Percentiles rank a stretch among this genome's conserved stretches.
phyloP scores from a whole-genome alignment of 805 yeast species.

The Pichia gijzeniarum region DNA sequence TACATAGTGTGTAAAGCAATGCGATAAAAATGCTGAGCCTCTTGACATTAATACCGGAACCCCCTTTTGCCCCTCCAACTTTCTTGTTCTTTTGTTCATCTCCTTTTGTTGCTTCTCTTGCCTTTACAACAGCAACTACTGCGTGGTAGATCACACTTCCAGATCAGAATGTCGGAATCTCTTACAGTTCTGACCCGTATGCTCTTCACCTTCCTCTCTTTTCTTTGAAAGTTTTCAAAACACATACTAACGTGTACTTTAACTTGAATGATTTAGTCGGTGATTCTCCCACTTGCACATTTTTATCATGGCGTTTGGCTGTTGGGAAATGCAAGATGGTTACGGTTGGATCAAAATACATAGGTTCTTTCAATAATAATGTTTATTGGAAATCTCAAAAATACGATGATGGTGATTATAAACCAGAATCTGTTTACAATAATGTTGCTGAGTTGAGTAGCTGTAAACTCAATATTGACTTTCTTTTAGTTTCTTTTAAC shows the following conservation, averaged over 20 bases:
- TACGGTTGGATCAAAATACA: constrained; percentile 11
- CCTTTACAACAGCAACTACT: too few species aligned
- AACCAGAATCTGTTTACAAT: constrained; percentile 1
- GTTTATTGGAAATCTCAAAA: constrained; percentile 13
- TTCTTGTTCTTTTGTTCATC: not conserved
- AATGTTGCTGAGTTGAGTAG: not conserved
- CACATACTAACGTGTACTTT: constrained; percentile 1
- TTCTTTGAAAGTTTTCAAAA: not conserved
- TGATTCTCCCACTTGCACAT: constrained; percentile 25
- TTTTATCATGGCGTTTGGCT: constrained; percentile 27
- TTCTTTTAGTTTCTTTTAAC: constrained; percentile 19
- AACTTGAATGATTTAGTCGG: constrained; percentile 20
- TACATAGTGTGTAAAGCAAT: not conserved
- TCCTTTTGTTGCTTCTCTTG: not conserved
- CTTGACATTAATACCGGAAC: not conserved
- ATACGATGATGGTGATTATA: constrained; percentile 2
- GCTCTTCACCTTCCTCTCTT: not conserved
- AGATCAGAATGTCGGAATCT: constrained; percentile 3
- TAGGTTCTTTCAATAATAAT: not conserved
- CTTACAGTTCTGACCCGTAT: constrained; percentile 12
- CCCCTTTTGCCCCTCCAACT: not conserved
- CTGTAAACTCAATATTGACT: constrained; percentile 12
- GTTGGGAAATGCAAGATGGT: constrained; percentile 14
- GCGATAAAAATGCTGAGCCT: not conserved
- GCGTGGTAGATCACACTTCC: too few species aligned